Percentiles rank a stretch among this genome's conserved stretches.
Evolutionary conservation across 495 filamentous ascomycete genomes (phyloP).

Genomic region (Cercophora scortea): DNA sequence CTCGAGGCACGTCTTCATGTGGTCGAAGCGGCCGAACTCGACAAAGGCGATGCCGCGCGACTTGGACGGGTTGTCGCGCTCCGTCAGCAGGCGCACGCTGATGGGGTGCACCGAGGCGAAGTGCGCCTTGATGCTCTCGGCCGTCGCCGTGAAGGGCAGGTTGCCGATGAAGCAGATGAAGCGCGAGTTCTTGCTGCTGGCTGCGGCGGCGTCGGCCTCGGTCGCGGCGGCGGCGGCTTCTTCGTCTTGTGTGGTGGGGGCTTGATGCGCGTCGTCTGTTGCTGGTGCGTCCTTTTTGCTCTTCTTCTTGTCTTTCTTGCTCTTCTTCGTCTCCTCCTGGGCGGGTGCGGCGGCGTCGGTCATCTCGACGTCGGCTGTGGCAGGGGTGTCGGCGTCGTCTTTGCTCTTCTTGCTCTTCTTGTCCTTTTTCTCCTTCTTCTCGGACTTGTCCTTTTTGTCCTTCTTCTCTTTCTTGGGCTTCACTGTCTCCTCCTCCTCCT

Average conservation of each 20-base stretch:
- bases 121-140: slow-evolving; percentile 57
- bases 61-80: slow-evolving; percentile 58
- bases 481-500: slow-evolving; percentile 6
- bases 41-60: slow-evolving; percentile 88
- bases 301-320: slow-evolving; percentile 8
- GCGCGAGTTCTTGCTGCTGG: slow-evolving; percentile 42
- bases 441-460: slow-evolving; percentile 5
- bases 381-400: slow-evolving; percentile 8
- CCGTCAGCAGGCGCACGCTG: slow-evolving; percentile 65
- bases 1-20: slow-evolving; percentile 89
- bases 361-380: slow-evolving; percentile 10
- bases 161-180: slow-evolving; percentile 91
- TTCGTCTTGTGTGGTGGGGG: slow-evolving; percentile 10
- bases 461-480: slow-evolving; percentile 11
- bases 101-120: slow-evolving; percentile 69
- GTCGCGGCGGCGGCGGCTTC: slow-evolving; percentile 6
- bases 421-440: slow-evolving; percentile 6
- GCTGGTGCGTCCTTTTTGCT: slow-evolving; percentile 1
- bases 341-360: not conserved
- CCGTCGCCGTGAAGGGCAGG: slow-evolving; percentile 78
- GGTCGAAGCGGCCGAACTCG: slow-evolving; percentile 82
- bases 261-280: slow-evolving; percentile 14
- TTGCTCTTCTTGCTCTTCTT: slow-evolving; percentile 2
- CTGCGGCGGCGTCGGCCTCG: slow-evolving; percentile 13
- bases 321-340: not conserved